Evolutionary conservation across 257 asterid species (phyloP), one percentile per base, ranked within the genome.

Genomic region (Eucommia ulmoides): DNA sequence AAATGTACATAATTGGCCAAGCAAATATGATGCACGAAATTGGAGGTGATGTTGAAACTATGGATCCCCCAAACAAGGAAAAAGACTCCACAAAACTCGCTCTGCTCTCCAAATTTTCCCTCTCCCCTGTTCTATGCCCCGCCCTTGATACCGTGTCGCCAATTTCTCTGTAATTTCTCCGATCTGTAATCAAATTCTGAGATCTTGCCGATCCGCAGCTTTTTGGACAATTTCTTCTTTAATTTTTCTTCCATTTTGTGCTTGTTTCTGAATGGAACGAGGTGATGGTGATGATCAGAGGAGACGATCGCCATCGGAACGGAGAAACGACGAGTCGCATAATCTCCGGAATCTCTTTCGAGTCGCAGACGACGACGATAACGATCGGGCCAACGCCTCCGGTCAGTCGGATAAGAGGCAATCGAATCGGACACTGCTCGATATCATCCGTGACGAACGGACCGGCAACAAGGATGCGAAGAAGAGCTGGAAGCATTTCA

Each of bases 391-490:
- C 55, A 0, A 59, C 19, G 26, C 20, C 23, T 20, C 16, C 60
- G 9, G 64, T 58, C 73, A 3, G 24, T 71, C 29, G 54, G 66
- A 16, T 55, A 68, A 0, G 65, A 41, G 3, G 7, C 54, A 19
- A 17, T 66, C 86, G 1, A 69, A 55, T 45, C 76, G 84, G 70
- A 74, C 88, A 1, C 77, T 79, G 9, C 49, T 72, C 1, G 89
- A 80, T 52, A 58, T 82, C n/a, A 78, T 85, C 45, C 72, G 81
- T 11, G 94, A 85, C 20, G 97, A 85, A 35, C 72, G 77, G 3
- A 68, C 25, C 57, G 68, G 21, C 18, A 46, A 26, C 25, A 46
- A 48, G 65, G 68, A 71, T 7, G 47, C 61, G 33, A 60, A 68
- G 48, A 53, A 58, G 33, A 70, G 74, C 47, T 89, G 93, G 96